These are phyloP conservation scores for Penicillium sp. DNA, from an alignment of 2,329 filamentous ascomycete genomes.

Conservation along the genomic window DNA sequence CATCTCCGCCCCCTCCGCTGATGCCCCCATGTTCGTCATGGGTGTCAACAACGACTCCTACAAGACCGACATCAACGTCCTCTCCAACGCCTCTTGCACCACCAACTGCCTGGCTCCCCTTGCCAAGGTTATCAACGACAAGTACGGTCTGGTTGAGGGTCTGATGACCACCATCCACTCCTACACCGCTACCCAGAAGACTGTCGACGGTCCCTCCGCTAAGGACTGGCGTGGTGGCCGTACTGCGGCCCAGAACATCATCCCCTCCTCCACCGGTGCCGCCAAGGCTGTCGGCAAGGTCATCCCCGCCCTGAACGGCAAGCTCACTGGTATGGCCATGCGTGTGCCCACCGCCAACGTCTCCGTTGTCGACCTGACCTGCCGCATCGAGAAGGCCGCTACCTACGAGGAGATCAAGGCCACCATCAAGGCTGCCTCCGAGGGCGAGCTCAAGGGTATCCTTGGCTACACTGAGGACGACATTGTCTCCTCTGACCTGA, in stretches of 20 bases:
- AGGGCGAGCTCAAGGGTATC: conserved; percentile 85
- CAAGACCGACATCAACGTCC: conserved; percentile 86
- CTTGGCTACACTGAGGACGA: conserved; percentile 97
- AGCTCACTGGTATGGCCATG: conserved; percentile 99
- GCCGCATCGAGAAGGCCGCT: conserved; percentile 85
- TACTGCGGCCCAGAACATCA: conserved; percentile 99
- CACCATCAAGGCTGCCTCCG: conserved; percentile 82
- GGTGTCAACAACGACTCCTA: conserved; percentile 97
- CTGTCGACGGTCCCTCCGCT: conserved; percentile 92
- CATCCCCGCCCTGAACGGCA: conserved; percentile 96
- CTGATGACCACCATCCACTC: conserved; percentile 99
- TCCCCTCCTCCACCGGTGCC: conserved; percentile 97
- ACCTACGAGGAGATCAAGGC: conserved; percentile 83
- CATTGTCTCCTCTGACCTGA: conserved; percentile 90
- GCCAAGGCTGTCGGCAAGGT: conserved; percentile 99
- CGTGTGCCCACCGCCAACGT: conserved; percentile 99
- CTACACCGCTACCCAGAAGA: conserved; percentile 99
- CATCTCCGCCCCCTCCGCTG: conserved; percentile 63
- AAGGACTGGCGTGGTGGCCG: conserved; percentile 99
- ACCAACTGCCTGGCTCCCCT: conserved; percentile 99
- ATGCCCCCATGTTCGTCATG: conserved; percentile 99
- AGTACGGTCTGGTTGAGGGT: conserved; percentile 96
- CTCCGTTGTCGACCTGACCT: conserved; percentile 97
- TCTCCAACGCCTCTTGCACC: conserved; percentile 99
- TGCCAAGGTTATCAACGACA: conserved; percentile 99